These are phyloP conservation scores for Citrus trifoliata DNA, from an alignment of 345 rosid genomes.

Conservation along the genomic window DNA sequence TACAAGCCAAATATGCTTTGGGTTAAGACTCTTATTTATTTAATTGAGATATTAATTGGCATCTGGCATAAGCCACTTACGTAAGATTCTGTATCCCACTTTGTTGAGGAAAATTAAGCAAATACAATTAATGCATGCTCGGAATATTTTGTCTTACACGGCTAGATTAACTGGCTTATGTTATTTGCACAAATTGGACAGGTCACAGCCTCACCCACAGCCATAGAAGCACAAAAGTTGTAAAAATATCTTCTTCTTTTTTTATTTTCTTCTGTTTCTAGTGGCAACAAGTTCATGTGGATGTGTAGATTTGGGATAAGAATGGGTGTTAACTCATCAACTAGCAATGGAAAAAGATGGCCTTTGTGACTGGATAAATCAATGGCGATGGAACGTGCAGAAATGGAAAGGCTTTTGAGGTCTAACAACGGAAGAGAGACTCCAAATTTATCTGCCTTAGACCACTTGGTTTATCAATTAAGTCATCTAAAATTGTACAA, in stretches of 20 bases:
- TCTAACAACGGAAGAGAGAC: not conserved
- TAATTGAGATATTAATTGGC: not conserved
- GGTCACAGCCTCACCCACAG: not conserved
- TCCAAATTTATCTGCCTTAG: not conserved
- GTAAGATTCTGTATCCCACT: not conserved
- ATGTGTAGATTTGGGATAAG: not conserved
- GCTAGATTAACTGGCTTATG: not conserved
- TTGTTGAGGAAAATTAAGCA: not conserved
- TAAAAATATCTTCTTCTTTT: not conserved
- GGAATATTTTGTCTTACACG: not conserved
- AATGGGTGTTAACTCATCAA: not conserved
- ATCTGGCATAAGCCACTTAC: not conserved
- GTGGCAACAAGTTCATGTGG: not conserved
- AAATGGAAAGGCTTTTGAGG: not conserved
- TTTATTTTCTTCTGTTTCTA: not conserved
- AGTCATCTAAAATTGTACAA: not conserved
- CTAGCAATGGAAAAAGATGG: too few species aligned
- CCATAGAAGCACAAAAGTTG: too few species aligned
- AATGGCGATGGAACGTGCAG: not conserved
- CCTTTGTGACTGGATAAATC: not conserved
- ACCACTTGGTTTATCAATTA: not conserved
- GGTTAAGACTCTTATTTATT: not conserved
- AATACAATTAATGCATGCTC: not conserved
- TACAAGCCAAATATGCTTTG: not conserved
- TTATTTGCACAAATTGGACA: not conserved